Percentiles rank a stretch among this genome's conserved stretches.
Conservation (phyloP, 768 basidiomycete genomes). For the Inosperma sp. region DNA sequence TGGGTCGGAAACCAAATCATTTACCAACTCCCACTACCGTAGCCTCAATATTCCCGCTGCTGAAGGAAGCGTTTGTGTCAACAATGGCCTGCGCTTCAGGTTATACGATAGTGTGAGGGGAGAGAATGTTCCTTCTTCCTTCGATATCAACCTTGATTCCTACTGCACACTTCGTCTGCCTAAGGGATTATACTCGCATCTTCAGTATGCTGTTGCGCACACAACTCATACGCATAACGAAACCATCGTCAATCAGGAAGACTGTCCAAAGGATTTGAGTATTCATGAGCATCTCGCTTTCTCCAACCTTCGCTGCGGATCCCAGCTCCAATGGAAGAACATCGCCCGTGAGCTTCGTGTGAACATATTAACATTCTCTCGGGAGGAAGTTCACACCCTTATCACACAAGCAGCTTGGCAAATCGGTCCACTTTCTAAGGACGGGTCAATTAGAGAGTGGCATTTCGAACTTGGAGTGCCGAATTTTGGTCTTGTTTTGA, state of each 20-base stretch:
- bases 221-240: conserved; percentile 41
- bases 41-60: conserved; percentile 12
- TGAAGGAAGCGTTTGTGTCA: conserved; percentile 18
- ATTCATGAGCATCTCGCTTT: conserved; percentile 46
- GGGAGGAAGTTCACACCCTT: conserved; percentile 38
- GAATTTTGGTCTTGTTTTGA: conserved; percentile 34
- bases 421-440: conserved; percentile 17
- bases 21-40: conserved; percentile 30
- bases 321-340: conserved; percentile 47
- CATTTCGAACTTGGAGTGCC: conserved; percentile 34
- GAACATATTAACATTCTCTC: conserved; percentile 35
- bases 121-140: conserved; percentile 12
- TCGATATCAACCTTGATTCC: conserved; percentile 17
- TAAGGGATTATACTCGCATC: conserved; percentile 24
- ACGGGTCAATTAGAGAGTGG: conserved; percentile 25
- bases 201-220: conserved; percentile 34
- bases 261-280: conserved; percentile 36
- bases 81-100: conserved; percentile 27
- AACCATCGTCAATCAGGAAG: conserved; percentile 38
- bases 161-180: conserved; percentile 31
- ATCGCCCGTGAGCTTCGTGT: conserved; percentile 43
- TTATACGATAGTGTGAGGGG: conserved; percentile 25
- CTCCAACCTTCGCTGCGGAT: conserved; percentile 41
- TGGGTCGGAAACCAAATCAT: conserved; percentile 34
- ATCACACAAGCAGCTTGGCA: conserved; percentile 44